phyloP scores from a whole-genome alignment of 176 grass and related monocot genomes.

The Aegilops longissima region DNA sequence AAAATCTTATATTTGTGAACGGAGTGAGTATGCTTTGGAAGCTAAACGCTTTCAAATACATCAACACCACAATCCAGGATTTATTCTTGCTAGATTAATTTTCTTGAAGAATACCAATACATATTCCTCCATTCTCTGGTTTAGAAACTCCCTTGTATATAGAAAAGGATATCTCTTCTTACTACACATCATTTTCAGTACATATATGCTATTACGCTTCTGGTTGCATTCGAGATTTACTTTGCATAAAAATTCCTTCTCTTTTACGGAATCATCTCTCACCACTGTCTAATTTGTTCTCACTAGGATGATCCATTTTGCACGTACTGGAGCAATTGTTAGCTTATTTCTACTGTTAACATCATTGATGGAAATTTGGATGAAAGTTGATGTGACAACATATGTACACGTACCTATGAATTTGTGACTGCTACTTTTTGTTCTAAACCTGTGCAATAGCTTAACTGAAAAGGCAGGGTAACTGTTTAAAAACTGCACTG shows the following conservation, averaged over 20 bases:
- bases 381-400: neutral
- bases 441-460: conserved; percentile 13
- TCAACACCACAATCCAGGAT: neutral
- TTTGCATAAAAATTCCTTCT: neutral
- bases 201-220: neutral
- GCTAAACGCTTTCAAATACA: neutral
- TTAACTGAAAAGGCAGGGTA: conserved; percentile 11
- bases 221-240: neutral
- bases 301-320: neutral
- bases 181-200: neutral
- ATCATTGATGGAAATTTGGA: neutral
- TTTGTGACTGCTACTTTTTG: neutral
- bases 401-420: neutral
- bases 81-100: neutral
- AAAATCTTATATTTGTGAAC: too few species aligned
- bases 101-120: neutral
- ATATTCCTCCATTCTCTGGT: neutral
- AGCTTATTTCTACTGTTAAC: neutral
- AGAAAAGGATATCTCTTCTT: neutral
- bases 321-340: neutral
- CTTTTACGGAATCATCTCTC: neutral
- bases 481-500: neutral
- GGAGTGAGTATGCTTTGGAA: neutral
- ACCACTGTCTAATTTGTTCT: neutral
- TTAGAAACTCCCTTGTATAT: neutral